These are phyloP conservation scores for Furcasterigmium sp. DNA, from an alignment of 2,329 filamentous ascomycete genomes.

Conservation along the genomic window DNA sequence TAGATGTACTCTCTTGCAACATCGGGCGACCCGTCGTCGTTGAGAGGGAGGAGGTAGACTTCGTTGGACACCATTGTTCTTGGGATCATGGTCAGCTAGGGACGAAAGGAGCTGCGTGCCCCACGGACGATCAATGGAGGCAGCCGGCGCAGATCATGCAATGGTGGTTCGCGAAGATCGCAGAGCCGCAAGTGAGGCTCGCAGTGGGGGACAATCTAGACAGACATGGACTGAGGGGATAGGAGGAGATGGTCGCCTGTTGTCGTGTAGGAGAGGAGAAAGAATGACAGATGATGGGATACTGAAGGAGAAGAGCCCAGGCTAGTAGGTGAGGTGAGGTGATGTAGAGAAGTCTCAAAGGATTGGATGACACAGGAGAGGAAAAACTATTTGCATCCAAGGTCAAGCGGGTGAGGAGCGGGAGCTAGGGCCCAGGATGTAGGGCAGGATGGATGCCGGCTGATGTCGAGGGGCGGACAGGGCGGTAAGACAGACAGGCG, in stretches of 20 bases:
- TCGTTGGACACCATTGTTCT: conserved; percentile 60
- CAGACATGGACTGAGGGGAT: background rate
- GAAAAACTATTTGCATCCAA: background rate
- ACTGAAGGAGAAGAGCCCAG: background rate
- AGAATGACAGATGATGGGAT: background rate
- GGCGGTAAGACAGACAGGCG: background rate
- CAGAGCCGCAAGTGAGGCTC: background rate
- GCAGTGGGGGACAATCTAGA: background rate
- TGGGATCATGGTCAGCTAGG: conserved; percentile 45
- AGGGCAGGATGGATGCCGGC: no score
- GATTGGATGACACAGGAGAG: background rate
- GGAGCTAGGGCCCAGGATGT: background rate
- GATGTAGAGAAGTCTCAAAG: no score
- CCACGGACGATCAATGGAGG: conserved; percentile 7
- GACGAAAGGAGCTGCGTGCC: conserved; percentile 13
- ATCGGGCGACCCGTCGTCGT: conserved; percentile 87
- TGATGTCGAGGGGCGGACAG: background rate
- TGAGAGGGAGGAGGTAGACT: conserved; percentile 85
- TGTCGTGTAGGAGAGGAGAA: no score
- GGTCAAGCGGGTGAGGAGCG: conserved; percentile 5
- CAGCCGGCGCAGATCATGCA: background rate
- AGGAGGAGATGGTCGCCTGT: no score
- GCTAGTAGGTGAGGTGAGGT: no score
- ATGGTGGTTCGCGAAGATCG: background rate
- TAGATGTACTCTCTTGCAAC: conserved; percentile 89